A percentile compares a stretch with the other conserved stretches of the same genome.
Conservation (phyloP, 108 stramenopile species). For the Fistulifera solaris region DNA sequence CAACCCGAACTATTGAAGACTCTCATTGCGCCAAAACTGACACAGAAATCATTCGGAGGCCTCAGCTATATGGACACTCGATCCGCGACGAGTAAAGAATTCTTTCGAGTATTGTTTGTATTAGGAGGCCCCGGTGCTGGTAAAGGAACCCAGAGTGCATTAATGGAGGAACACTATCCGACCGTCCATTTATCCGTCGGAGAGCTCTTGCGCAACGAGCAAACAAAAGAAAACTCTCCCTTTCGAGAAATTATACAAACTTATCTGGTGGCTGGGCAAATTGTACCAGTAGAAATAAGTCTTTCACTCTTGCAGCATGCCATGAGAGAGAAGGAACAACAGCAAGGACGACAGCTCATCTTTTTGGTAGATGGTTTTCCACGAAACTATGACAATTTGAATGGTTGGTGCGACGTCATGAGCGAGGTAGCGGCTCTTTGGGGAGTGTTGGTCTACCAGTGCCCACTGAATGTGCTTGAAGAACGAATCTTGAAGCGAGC, state of each 20-base stretch:
- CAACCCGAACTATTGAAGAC: no score
- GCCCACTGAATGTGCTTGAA: conserved; percentile 78
- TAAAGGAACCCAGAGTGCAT: conserved; percentile 90
- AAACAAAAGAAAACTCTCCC: conserved; percentile 46
- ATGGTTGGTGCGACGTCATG: conserved; percentile 74
- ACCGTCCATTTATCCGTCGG: conserved; percentile 91
- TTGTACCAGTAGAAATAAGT: conserved; percentile 93
- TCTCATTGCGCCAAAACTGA: no score
- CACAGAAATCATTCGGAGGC: no score
- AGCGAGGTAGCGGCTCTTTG: conserved; percentile 35
- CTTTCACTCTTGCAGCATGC: conserved; percentile 72
- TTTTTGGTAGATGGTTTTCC: conserved; percentile 99
- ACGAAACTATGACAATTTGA: conserved; percentile 85
- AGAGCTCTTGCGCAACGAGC: conserved; percentile 80
- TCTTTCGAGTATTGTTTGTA: conserved; percentile 74
- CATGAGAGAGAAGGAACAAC: conserved; percentile 42
- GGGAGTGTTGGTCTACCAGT: conserved; percentile 82
- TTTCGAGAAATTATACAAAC: conserved; percentile 51
- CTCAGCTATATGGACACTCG: no score
- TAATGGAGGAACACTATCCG: conserved; percentile 63
- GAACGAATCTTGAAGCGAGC: conserved; percentile 68
- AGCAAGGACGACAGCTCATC: conserved; percentile 35
- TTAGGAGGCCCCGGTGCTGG: conserved; percentile 87
- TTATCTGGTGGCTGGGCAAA: conserved; percentile 80
- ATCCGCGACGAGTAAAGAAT: neutral